Conservation (phyloP, 2,329 filamentous ascomycete genomes). For the Anthostomella pinea region DNA sequence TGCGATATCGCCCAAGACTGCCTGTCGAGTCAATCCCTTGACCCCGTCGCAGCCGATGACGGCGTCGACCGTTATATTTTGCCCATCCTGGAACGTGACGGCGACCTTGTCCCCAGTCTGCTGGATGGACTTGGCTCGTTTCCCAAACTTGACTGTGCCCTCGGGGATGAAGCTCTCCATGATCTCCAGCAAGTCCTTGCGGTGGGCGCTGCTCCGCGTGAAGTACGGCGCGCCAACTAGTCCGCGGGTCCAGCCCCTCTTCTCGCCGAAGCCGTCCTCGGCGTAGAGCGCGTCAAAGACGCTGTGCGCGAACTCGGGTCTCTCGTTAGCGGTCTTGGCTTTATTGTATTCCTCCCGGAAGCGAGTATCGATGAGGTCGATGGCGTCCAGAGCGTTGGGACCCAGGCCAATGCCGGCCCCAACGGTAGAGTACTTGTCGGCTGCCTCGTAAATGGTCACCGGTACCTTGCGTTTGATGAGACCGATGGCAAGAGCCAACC, state of each 20-base stretch:
- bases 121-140: constrained; percentile 22
- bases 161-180: constrained; percentile 34
- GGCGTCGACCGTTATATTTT: constrained; percentile 17
- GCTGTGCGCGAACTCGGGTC: constrained; percentile 34
- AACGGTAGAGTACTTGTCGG: constrained; percentile 22
- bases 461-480: constrained; percentile 26
- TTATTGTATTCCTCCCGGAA: constrained; percentile 37
- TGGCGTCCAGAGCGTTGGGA: constrained; percentile 40
- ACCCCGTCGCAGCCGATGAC: constrained; percentile 29
- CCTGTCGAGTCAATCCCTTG: constrained; percentile 23
- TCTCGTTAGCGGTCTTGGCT: constrained; percentile 38
- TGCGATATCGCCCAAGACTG: constrained; percentile 21
- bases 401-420: constrained; percentile 37
- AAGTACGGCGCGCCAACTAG: constrained; percentile 36
- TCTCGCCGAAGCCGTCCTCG: constrained; percentile 38
- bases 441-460: constrained; percentile 28
- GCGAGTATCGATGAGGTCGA: constrained; percentile 38
- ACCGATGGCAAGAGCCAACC: constrained; percentile 29
- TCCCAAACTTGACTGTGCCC: constrained; percentile 25
- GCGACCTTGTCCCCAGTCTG: constrained; percentile 21
- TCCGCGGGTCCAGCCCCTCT: constrained; percentile 35
- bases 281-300: constrained; percentile 41
- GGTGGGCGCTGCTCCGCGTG: constrained; percentile 39
- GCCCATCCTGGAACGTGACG: constrained; percentile 24
- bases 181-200: constrained; percentile 41